A percentile compares a stretch with the other conserved stretches of the same genome.
Conservation (phyloP, 805 yeast genomes). For the Kodamaea neixiangensis region DNA sequence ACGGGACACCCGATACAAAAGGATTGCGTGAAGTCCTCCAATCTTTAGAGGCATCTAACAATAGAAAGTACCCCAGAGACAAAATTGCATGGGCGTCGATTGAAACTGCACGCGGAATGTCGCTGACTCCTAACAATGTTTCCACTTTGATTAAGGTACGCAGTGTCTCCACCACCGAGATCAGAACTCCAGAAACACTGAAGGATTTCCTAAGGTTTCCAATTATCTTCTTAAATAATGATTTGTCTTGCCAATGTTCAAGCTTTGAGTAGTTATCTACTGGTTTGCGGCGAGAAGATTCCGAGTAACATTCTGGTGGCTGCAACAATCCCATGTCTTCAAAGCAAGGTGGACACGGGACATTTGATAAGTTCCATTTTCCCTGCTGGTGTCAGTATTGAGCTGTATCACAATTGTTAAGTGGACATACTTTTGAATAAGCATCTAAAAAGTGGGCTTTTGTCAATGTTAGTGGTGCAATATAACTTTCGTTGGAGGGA, state of each 20-base stretch:
- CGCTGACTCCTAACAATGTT: constrained; percentile 47
- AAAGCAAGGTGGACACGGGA: constrained; percentile 58
- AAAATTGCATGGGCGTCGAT: constrained; percentile 70
- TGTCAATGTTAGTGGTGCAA: constrained; percentile 33
- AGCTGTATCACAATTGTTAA: not conserved
- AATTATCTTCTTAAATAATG: constrained; percentile 39
- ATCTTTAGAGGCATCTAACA: constrained; percentile 63
- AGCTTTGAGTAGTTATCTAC: constrained; percentile 42
- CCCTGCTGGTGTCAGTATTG: constrained; percentile 32
- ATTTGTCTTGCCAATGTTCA: constrained; percentile 50
- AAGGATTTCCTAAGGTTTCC: constrained; percentile 42
- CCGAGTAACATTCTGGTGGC: constrained; percentile 62
- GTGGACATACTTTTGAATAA: constrained; percentile 42
- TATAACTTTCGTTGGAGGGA: constrained; percentile 19
- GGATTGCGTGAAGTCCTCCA: constrained; percentile 72
- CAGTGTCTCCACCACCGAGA: constrained; percentile 55
- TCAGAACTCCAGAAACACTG: constrained; percentile 53
- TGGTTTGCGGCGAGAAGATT: constrained; percentile 43
- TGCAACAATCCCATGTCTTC: constrained; percentile 46
- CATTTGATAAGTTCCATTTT: constrained; percentile 54
- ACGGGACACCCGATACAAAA: constrained; percentile 60
- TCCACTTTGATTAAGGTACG: constrained; percentile 53
- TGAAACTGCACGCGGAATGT: constrained; percentile 56
- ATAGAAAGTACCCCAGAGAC: constrained; percentile 53
- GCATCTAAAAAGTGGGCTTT: constrained; percentile 56